Conservation (phyloP, 306 rosid genomes). For the Lablab purpureus region DNA sequence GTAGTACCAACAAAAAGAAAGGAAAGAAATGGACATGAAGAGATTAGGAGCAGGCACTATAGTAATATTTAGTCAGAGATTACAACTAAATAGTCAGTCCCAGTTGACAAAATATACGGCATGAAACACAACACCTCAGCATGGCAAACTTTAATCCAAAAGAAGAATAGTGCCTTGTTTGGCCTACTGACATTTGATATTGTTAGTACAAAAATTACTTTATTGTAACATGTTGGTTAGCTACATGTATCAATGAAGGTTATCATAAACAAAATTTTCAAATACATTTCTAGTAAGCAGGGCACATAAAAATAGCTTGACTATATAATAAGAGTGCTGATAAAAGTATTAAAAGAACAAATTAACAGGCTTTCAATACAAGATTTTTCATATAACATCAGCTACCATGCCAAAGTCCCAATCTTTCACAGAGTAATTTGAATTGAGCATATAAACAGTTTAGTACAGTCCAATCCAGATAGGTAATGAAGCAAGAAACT, state of each 20-base stretch:
- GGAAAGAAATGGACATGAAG: conserved; percentile 16
- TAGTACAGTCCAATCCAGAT: conserved; percentile 9
- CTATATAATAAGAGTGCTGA: neutral
- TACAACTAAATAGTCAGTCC: conserved; percentile 33
- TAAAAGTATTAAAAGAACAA: conserved; percentile 23
- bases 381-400: conserved; percentile 35
- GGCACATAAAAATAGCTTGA: conserved; percentile 8
- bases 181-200: conserved; percentile 31
- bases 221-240: neutral
- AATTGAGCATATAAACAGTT: conserved; percentile 28
- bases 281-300: conserved; percentile 3
- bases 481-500: conserved; percentile 14
- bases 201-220: conserved; percentile 16
- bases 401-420: conserved; percentile 9
- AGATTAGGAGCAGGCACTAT: neutral
- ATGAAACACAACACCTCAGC: neutral
- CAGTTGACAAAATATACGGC: conserved; percentile 16
- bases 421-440: neutral
- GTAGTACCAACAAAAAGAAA: neutral
- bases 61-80: neutral
- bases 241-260: neutral
- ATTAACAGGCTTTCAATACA: conserved; percentile 4
- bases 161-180: conserved; percentile 20
- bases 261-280: conserved; percentile 14
- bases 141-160: conserved; percentile 22